Conservation (phyloP, 441 rosid species). For the Croton laevigatus region DNA sequence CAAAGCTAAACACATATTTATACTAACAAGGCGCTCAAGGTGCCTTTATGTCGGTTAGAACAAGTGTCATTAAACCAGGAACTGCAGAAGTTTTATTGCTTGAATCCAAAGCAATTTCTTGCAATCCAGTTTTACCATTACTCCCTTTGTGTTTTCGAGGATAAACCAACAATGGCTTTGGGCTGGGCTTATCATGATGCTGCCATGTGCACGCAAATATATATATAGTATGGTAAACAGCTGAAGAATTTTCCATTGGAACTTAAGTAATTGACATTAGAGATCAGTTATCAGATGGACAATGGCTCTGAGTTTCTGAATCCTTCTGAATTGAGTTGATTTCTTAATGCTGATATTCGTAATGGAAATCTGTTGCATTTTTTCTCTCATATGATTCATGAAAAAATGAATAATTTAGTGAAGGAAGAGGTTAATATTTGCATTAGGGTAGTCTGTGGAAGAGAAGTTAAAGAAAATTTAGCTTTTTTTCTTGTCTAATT, state of each 20-base stretch:
- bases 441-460: no score
- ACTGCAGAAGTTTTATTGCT: no score
- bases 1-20: no score
- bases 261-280: neutral
- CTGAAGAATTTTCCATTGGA: slow-evolving; percentile 6
- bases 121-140: no score
- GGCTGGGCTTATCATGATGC: no score
- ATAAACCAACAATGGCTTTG: no score
- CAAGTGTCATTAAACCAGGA: no score
- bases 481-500: neutral
- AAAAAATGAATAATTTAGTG: neutral
- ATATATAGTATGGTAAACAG: neutral
- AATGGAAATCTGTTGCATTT: slow-evolving; percentile 5
- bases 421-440: slow-evolving; percentile 11
- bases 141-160: no score
- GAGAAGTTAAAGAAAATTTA: neutral
- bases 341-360: neutral
- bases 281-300: slow-evolving; percentile 10
- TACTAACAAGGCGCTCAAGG: no score
- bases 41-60: no score
- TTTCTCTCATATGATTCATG: neutral
- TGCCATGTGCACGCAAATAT: no score
- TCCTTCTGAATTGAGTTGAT: slow-evolving; percentile 2
- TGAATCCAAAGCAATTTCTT: no score
- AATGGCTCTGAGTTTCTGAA: neutral